A percentile compares a stretch with the other conserved stretches of the same genome.
These are phyloP conservation scores for Russula brevipes DNA, from an alignment of 768 basidiomycete species.

Conservation along the genomic window DNA sequence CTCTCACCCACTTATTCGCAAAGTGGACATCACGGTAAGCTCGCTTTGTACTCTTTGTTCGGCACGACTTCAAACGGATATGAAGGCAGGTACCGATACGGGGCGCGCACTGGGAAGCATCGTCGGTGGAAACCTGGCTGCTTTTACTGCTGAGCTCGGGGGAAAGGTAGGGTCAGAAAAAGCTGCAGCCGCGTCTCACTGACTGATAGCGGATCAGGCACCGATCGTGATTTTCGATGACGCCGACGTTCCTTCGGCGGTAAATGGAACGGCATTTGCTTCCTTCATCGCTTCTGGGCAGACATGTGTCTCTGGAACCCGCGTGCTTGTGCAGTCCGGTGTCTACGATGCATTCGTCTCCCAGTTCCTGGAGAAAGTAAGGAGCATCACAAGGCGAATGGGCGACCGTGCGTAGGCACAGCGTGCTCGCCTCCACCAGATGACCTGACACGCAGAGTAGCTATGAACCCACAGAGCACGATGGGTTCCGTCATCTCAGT, in stretches of 20 bases:
- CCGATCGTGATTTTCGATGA: constrained; percentile 78
- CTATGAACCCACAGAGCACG: constrained; percentile 58
- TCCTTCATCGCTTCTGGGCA: constrained; percentile 85
- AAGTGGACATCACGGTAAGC: constrained; percentile 79
- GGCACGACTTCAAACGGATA: not conserved
- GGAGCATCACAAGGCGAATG: constrained; percentile 62
- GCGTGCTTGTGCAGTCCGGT: constrained; percentile 65
- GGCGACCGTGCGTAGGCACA: constrained; percentile 53
- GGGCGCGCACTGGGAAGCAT: constrained; percentile 69
- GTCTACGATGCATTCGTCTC: constrained; percentile 67
- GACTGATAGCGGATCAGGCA: constrained; percentile 42
- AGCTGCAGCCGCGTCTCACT: not conserved
- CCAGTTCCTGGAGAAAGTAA: constrained; percentile 55
- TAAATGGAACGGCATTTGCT: constrained; percentile 80
- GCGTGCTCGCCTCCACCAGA: not conserved
- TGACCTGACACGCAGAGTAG: constrained; percentile 36
- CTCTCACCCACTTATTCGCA: constrained; percentile 60
- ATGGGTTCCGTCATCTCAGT: constrained; percentile 80
- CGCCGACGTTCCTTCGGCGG: constrained; percentile 65
- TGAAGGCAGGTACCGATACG: constrained; percentile 70
- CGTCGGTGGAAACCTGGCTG: constrained; percentile 67
- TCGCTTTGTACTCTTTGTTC: not conserved
- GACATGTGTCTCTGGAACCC: constrained; percentile 87
- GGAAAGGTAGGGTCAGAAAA: constrained; percentile 53
- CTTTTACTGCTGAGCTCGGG: constrained; percentile 80